Conservation (phyloP, 2,329 filamentous ascomycete species). For the Blumeria hordei region DNA sequence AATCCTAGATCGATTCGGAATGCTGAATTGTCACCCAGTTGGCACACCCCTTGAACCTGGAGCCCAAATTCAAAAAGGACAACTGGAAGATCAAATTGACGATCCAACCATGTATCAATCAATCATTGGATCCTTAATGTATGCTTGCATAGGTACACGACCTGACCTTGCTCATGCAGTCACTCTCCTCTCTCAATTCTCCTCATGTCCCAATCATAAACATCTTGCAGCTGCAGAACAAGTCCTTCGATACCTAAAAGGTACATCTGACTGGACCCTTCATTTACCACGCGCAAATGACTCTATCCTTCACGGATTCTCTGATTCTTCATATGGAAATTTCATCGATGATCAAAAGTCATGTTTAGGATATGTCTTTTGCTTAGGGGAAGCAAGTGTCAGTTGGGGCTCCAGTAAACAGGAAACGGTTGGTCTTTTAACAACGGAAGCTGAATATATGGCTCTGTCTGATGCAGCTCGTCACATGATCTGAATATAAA, state of each 20-base stretch:
- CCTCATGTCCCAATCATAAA: background rate
- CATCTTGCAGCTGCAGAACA: background rate
- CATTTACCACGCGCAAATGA: background rate
- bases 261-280: background rate
- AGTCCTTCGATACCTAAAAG: background rate
- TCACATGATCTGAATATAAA: background rate
- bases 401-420: background rate
- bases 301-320: background rate
- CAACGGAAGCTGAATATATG: background rate
- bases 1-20: constrained; percentile 1
- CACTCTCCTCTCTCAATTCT: constrained; percentile 1
- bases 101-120: background rate
- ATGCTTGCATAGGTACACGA: background rate
- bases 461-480: background rate
- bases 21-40: background rate
- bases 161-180: background rate
- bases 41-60: background rate
- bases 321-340: background rate
- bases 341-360: constrained; percentile 1
- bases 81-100: background rate
- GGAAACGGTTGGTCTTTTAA: background rate
- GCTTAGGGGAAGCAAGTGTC: background rate
- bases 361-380: background rate
- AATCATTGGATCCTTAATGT: constrained; percentile 1
- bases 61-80: background rate